These are phyloP conservation scores for Fomitopsis pulvina DNA, from an alignment of 768 basidiomycete species.

Conservation along the genomic window DNA sequence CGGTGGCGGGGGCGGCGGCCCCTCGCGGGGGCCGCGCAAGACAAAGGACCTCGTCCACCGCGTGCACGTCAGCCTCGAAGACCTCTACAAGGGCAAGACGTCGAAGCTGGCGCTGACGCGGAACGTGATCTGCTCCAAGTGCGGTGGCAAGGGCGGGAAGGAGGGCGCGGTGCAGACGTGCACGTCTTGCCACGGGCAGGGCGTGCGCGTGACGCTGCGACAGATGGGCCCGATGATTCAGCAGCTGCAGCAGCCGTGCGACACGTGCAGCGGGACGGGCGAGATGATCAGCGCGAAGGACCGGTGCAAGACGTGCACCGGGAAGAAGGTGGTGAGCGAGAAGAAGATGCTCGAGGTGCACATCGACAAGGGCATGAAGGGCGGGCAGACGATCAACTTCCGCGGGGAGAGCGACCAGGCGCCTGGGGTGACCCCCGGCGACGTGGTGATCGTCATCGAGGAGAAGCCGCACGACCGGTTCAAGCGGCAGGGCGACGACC, in stretches of 20 bases:
- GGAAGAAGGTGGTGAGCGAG: constrained; percentile 90
- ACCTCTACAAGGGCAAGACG: constrained; percentile 98
- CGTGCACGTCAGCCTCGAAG: constrained; percentile 93
- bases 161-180: constrained; percentile 90
- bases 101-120: constrained; percentile 96
- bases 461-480: constrained; percentile 89
- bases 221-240: constrained; percentile 99
- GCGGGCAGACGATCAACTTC: constrained; percentile 86
- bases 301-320: constrained; percentile 87
- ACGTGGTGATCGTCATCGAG: constrained; percentile 90
- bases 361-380: constrained; percentile 97
- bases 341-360: constrained; percentile 97
- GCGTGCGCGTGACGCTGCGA: constrained; percentile 83
- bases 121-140: constrained; percentile 89
- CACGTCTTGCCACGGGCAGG: constrained; percentile 75
- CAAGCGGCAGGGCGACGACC: constrained; percentile 83
- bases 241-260: constrained; percentile 93
- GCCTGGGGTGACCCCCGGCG: constrained; percentile 84
- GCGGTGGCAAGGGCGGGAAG: constrained; percentile 96
- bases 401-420: constrained; percentile 89
- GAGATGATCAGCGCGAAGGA: constrained; percentile 94
- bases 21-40: constrained; percentile 72
- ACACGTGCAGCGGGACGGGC: constrained; percentile 90
- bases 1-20: constrained; percentile 50
- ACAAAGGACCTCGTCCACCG: constrained; percentile 99